These are phyloP conservation scores for Tetrapisispora phaffii DNA, from an alignment of 805 yeast species.

Conservation along the genomic window DNA sequence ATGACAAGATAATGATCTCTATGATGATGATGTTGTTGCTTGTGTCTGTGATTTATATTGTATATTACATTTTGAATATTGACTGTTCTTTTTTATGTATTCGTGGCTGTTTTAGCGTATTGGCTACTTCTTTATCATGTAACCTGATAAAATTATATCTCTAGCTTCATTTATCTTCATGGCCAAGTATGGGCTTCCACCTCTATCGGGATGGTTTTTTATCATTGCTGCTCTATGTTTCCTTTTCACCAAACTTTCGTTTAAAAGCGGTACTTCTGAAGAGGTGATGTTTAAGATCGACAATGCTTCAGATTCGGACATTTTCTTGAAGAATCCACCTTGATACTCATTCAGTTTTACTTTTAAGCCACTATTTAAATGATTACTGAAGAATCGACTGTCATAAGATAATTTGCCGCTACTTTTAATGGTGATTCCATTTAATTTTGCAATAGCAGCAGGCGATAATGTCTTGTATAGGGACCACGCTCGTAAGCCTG, in stretches of 20 bases:
- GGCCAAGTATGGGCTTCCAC: constrained; percentile 84
- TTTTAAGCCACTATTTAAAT: constrained; percentile 9
- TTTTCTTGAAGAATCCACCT: constrained; percentile 56
- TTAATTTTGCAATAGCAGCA: constrained; percentile 21
- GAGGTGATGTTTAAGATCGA: constrained; percentile 51
- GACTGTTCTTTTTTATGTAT: neutral
- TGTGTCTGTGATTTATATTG: too few relatives aligned
- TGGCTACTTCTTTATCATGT: constrained; percentile 1
- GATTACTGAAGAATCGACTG: constrained; percentile 10
- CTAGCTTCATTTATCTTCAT: constrained; percentile 89
- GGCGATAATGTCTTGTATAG: constrained; percentile 22
- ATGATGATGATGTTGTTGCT: too few relatives aligned
- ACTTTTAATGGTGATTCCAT: constrained; percentile 14
- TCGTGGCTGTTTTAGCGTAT: neutral
- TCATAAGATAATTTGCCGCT: constrained; percentile 7
- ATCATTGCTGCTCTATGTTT: constrained; percentile 78
- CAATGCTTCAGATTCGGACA: constrained; percentile 66
- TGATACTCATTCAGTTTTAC: constrained; percentile 27
- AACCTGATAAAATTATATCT: constrained; percentile 30
- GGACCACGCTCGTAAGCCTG: constrained; percentile 27
- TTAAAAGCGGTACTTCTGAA: constrained; percentile 42
- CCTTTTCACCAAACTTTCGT: constrained; percentile 50
- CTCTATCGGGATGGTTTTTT: constrained; percentile 89
- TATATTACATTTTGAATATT: neutral
- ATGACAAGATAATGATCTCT: too few relatives aligned